Conservation (phyloP, 2,329 filamentous ascomycete species). For the Monosporascus sp. region DNA sequence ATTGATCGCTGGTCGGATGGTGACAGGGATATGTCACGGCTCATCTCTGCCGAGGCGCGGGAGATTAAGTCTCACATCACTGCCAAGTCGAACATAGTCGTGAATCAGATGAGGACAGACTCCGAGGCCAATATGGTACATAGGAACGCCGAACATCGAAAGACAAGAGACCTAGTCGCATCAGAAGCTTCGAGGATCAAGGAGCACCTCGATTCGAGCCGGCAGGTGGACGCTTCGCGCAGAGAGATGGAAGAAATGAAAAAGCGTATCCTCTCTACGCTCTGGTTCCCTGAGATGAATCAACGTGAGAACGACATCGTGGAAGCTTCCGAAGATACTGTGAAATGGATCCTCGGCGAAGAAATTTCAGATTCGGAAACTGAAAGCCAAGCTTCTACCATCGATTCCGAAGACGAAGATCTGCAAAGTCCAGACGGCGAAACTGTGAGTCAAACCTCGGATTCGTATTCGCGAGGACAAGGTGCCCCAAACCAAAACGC, state of each 20-base stretch:
- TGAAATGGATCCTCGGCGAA: constrained; percentile 1
- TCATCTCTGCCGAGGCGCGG: constrained; percentile 4
- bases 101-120: neutral
- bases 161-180: neutral
- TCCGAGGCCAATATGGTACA: neutral
- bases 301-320: constrained; percentile 7
- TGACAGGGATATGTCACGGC: constrained; percentile 2
- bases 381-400: too few relatives aligned
- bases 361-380: neutral
- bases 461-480: too few relatives aligned
- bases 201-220: neutral
- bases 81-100: neutral
- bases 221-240: neutral
- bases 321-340: constrained; percentile 6
- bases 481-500: too few relatives aligned
- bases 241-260: neutral
- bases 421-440: neutral
- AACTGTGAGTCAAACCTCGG: neutral
- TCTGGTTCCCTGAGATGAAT: constrained; percentile 10
- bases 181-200: neutral
- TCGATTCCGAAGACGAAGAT: too few relatives aligned
- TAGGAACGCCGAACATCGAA: neutral
- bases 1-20: constrained; percentile 8
- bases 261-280: constrained; percentile 4
- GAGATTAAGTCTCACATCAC: constrained; percentile 4